Evolutionary conservation across 164 flowering plant genomes (phyloP).

Genomic region (Nymphaea thermarum): DNA sequence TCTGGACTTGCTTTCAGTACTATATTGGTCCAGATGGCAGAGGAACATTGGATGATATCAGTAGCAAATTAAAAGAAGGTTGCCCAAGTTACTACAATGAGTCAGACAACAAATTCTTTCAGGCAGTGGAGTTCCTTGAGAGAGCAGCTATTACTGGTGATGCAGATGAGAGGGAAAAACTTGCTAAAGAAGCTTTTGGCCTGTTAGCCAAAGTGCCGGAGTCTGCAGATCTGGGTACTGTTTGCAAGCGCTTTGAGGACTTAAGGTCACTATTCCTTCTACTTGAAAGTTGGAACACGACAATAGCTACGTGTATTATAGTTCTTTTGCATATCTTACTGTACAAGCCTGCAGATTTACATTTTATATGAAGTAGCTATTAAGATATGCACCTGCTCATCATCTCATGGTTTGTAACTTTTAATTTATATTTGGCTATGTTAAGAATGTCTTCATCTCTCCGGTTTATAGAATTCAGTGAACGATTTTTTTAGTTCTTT

Average conservation of each 20-base stretch:
- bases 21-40: conserved; percentile 96
- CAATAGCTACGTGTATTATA: background rate
- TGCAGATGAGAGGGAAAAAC: conserved; percentile 57
- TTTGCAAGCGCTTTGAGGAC: conserved; percentile 95
- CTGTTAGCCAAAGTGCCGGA: conserved; percentile 79
- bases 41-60: conserved; percentile 95
- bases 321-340: background rate
- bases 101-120: conserved; percentile 86
- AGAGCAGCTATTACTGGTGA: conserved; percentile 69
- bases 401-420: no score
- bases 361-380: background rate
- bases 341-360: background rate
- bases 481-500: no score
- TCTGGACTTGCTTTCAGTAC: conserved; percentile 36
- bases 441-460: no score
- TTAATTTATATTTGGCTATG: no score
- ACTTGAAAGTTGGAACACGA: background rate
- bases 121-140: conserved; percentile 95
- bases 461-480: no score
- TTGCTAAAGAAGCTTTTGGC: conserved; percentile 86
- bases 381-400: no score
- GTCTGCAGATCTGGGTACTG: conserved; percentile 79
- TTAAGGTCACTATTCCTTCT: conserved; percentile 43
- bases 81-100: conserved; percentile 97
- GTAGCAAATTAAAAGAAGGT: conserved; percentile 78